Evolutionary conservation across 2,329 filamentous ascomycete genomes (phyloP).

Genomic region (Colletotrichum echinochloae): DNA sequence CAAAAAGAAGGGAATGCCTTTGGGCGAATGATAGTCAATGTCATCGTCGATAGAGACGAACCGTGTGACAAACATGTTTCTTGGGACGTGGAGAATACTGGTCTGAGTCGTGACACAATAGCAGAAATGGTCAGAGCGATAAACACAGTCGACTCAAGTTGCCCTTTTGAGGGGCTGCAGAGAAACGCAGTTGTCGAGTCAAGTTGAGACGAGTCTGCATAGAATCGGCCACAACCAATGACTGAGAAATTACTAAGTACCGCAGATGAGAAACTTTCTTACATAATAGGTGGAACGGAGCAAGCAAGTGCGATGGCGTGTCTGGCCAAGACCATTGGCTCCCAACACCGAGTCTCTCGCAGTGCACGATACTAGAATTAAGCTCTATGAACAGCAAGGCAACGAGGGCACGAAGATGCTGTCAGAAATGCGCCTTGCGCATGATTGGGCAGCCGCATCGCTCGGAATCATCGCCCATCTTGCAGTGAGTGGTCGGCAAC

Average conservation of each 20-base stretch:
- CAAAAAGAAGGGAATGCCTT: neutral
- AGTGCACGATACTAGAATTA: slow-evolving; percentile 31
- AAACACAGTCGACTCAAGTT: slow-evolving; percentile 7
- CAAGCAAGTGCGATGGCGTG: neutral
- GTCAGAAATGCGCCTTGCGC: slow-evolving; percentile 14
- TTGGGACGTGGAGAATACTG: slow-evolving; percentile 25
- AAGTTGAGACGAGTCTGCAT: slow-evolving; percentile 28
- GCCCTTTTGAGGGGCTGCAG: slow-evolving; percentile 16
- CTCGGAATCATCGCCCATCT: slow-evolving; percentile 18
- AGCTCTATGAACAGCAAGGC: slow-evolving; percentile 18
- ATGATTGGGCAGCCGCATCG: slow-evolving; percentile 13
- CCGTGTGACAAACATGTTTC: slow-evolving; percentile 14
- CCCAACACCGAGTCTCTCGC: slow-evolving; percentile 22
- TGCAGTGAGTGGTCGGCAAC: slow-evolving; percentile 3
- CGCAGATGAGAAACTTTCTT: slow-evolving; percentile 5
- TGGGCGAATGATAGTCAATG: neutral
- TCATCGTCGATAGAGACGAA: slow-evolving; percentile 20
- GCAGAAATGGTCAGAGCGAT: neutral
- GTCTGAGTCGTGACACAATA: slow-evolving; percentile 21
- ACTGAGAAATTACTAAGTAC: neutral
- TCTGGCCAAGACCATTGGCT: slow-evolving; percentile 23
- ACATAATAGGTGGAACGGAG: slow-evolving; percentile 25
- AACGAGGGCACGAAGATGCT: neutral
- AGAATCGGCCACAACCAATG: slow-evolving; percentile 15
- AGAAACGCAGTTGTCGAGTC: slow-evolving; percentile 22